phyloP scores from a whole-genome alignment of 106 monocot species.

The Amphibolis antarctica region DNA sequence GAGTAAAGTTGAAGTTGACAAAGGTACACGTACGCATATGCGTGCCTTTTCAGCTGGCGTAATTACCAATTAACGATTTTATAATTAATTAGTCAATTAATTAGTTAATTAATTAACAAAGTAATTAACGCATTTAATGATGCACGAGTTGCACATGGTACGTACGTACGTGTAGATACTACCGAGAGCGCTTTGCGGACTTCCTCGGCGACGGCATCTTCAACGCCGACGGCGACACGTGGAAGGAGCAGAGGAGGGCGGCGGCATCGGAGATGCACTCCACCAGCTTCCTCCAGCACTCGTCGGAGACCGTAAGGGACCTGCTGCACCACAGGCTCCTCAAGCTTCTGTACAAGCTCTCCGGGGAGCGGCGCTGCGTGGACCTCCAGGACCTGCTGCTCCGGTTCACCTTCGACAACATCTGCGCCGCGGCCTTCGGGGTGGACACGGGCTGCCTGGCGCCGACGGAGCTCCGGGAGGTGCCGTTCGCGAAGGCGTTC shows the following conservation, averaged over 20 bases:
- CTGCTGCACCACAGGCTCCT: conserved; percentile 54
- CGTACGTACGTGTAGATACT: too few species aligned
- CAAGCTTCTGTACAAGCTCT: conserved; percentile 18
- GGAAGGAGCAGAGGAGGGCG: conserved; percentile 70
- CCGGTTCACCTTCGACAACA: conserved; percentile 86
- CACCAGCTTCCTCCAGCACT: conserved; percentile 30
- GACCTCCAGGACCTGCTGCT: conserved; percentile 77
- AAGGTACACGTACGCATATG: too few species aligned
- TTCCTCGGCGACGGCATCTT: conserved; percentile 91
- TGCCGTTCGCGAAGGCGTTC: conserved; percentile 67
- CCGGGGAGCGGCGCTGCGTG: background rate
- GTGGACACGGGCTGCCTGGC: conserved; percentile 62
- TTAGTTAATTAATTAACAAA: background rate
- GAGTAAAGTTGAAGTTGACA: too few species aligned
- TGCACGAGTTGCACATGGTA: too few species aligned
- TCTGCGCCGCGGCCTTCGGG: conserved; percentile 77
- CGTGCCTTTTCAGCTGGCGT: too few species aligned
- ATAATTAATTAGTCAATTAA: background rate
- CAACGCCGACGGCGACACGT: conserved; percentile 64
- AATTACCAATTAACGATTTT: too few species aligned
- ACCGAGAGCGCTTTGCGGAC: conserved; percentile 65
- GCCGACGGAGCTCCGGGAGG: conserved; percentile 36
- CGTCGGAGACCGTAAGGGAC: conserved; percentile 22
- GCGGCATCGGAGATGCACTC: conserved; percentile 82
- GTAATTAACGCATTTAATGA: too few species aligned